These are phyloP conservation scores for Cystobasidium tubakii DNA, from an alignment of 768 basidiomycete species.

Conservation along the genomic window DNA sequence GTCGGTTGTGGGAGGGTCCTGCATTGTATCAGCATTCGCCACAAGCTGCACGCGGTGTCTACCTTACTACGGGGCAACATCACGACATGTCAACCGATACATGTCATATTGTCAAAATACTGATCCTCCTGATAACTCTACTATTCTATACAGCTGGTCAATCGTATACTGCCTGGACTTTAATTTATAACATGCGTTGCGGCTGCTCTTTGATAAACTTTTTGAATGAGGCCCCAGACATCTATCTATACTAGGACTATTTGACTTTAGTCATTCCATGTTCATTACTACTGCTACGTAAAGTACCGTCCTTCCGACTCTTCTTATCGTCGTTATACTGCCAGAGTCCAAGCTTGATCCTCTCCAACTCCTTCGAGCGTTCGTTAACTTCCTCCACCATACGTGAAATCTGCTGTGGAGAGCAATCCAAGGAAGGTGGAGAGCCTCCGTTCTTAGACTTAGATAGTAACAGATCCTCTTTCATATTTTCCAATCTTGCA, in stretches of 20 bases:
- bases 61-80: too few relatives aligned
- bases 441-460: not conserved
- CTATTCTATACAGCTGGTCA: too few relatives aligned
- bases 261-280: not conserved
- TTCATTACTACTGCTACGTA: not conserved
- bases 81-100: too few relatives aligned
- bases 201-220: not conserved
- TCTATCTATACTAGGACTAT: not conserved
- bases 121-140: too few relatives aligned
- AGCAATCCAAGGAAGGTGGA: not conserved
- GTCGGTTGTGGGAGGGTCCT: too few relatives aligned
- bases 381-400: slow-evolving; percentile 22
- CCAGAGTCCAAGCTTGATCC: not conserved
- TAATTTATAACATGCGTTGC: not conserved
- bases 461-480: not conserved
- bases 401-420: not conserved
- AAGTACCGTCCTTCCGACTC: not conserved
- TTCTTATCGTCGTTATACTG: slow-evolving; percentile 8
- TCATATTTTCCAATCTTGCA: not conserved
- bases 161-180: too few relatives aligned
- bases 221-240: not conserved
- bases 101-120: too few relatives aligned
- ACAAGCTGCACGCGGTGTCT: too few relatives aligned
- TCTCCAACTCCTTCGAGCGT: slow-evolving; percentile 5
- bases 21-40: too few relatives aligned